Evolutionary conservation across 768 basidiomycete species (phyloP).

Genomic region (Tulasnella sp.): DNA sequence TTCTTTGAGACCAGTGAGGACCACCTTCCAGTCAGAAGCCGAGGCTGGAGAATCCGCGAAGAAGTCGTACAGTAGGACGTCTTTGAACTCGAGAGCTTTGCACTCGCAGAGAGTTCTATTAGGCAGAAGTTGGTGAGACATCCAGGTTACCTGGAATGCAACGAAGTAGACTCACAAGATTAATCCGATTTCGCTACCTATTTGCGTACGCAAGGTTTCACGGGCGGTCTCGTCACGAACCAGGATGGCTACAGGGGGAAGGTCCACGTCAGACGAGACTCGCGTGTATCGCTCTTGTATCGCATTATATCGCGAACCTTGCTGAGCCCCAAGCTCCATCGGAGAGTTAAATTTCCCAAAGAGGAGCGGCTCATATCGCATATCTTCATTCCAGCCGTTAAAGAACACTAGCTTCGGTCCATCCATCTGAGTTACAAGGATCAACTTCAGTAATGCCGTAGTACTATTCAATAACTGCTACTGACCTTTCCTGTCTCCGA

Average conservation of each 20-base stretch:
- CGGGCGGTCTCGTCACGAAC: conserved; percentile 50
- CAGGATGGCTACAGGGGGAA: conserved; percentile 67
- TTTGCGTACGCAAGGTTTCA: conserved; percentile 36
- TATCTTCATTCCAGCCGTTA: not conserved
- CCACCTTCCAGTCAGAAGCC: conserved; percentile 46
- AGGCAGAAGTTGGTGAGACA: not conserved
- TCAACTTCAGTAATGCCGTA: too few relatives aligned
- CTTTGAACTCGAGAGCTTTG: too few relatives aligned
- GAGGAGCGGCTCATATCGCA: not conserved
- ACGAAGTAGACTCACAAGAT: conserved; percentile 18
- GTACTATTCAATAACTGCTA: too few relatives aligned
- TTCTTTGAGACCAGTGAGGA: conserved; percentile 26
- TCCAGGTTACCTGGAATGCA: not conserved
- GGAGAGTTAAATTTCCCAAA: not conserved
- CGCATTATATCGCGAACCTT: conserved; percentile 25
- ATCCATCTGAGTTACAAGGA: too few relatives aligned
- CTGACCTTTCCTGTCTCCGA: not conserved
- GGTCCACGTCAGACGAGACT: conserved; percentile 43
- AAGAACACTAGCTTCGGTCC: conserved; percentile 11
- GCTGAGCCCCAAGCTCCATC: conserved; percentile 32
- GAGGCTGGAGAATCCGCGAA: too few relatives aligned
- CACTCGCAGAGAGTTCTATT: too few relatives aligned
- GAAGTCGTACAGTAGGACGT: too few relatives aligned
- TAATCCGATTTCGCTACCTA: conserved; percentile 44
- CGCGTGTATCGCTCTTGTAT: conserved; percentile 22